Evolutionary conservation across 495 filamentous ascomycete species (phyloP), one percentile per base, ranked within the genome.

Genomic region (Annulohypoxylon moriforme): DNA sequence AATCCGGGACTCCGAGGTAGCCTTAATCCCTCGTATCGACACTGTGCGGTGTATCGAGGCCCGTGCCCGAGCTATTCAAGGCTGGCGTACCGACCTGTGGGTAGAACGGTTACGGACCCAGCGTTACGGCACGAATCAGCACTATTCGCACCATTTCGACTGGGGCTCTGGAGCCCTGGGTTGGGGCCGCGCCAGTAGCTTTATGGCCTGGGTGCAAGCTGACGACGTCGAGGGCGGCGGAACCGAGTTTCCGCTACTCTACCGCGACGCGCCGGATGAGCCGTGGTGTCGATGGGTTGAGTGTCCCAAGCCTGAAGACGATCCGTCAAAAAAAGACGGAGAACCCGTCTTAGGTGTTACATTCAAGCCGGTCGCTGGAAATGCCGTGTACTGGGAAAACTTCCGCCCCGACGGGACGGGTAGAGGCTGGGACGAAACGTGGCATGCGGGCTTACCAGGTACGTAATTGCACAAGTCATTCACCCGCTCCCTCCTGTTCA

Each of bases 381-480:
- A 85, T 68, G 82, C 82, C 14, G 82, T 85, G 16, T 84, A 79
- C 50, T 85, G 83, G 83, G 82, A 84, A 74, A 84, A 85, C 64
- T 84, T 85, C 72, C 77, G 77, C 34, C 70, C 81, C 11, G 82
- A 84, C 44, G 79, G 81, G 1, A 79, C 81, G 0, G 81, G 81
- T 2, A 72, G 79, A 60, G 83, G 81, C 3, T 82, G 76, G 67
- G 78, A 82, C 13, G 81, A 85, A 73, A 78, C 79, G n/a, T 84
- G 82, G 81, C 83, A 85, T 68, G 81, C 82, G 44, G 82, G 83
- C 1, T 65, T 85, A 42, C 82, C 83, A 57, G 70, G 70, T 73
- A 68, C 10, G 70, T 72, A 22, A 11, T 40, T 46, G 8, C 14
- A 42, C 38, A 4, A 14, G 13, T 16, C 38, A 16, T 42, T n/a